Conservation (phyloP, 2,329 filamentous ascomycete genomes). For the Reticulascus tulasneorum region DNA sequence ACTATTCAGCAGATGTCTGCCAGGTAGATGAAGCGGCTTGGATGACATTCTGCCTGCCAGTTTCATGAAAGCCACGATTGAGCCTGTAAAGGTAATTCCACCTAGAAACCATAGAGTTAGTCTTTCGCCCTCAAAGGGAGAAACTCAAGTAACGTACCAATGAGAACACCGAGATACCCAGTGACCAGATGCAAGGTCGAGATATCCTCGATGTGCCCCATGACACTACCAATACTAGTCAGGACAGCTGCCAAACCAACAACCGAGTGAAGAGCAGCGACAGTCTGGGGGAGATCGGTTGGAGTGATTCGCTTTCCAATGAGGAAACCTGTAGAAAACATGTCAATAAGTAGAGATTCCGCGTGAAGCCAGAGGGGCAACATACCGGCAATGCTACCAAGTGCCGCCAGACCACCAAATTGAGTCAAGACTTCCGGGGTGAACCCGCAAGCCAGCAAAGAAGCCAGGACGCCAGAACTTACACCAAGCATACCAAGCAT, state of each 20-base stretch:
- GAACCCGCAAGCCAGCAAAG: constrained; percentile 76
- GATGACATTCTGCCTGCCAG: constrained; percentile 80
- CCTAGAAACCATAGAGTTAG: no score
- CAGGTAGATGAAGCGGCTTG: constrained; percentile 66
- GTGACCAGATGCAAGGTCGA: constrained; percentile 80
- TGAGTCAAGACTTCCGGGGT: constrained; percentile 74
- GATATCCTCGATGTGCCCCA: constrained; percentile 50
- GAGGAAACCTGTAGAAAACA: constrained; percentile 60
- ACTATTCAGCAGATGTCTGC: constrained; percentile 71
- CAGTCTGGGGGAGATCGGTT: constrained; percentile 83
- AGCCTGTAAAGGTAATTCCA: constrained; percentile 87
- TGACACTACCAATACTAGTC: constrained; percentile 82
- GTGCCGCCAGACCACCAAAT: constrained; percentile 69
- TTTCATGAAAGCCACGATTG: constrained; percentile 85
- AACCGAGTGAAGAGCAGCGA: constrained; percentile 84
- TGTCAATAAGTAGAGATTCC: constrained; percentile 4
- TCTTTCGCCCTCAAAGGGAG: no score
- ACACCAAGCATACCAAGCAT: constrained; percentile 85
- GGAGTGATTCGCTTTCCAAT: constrained; percentile 86
- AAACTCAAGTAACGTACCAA: no score
- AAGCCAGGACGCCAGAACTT: constrained; percentile 76
- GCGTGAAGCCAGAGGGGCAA: no score
- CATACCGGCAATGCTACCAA: constrained; percentile 62
- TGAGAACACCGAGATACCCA: constrained; percentile 80
- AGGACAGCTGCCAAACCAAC: constrained; percentile 85